Percentiles rank a stretch among this genome's conserved stretches.
Conservation (phyloP, 768 basidiomycete species). For the Lactarius psammicola region DNA sequence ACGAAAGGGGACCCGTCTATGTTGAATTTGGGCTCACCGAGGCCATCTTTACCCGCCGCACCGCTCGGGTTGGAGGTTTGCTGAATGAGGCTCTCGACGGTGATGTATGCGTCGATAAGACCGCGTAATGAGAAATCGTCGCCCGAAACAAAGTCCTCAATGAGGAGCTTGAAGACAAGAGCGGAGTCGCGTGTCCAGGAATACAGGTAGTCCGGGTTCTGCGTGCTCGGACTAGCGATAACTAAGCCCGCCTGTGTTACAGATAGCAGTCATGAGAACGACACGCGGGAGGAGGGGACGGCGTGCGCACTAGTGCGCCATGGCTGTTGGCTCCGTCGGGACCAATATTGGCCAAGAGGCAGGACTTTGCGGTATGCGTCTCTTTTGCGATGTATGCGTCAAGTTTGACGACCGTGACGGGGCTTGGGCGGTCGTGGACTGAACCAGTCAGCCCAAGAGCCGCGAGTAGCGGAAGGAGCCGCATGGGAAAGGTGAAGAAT, state of each 20-base stretch:
- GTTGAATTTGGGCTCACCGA: constrained; percentile 77
- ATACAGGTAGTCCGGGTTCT: constrained; percentile 57
- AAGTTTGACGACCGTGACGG: constrained; percentile 28
- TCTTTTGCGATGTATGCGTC: constrained; percentile 54
- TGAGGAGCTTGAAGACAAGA: constrained; percentile 61
- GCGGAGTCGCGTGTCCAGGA: constrained; percentile 76
- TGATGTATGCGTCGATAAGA: constrained; percentile 58
- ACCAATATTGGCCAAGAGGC: constrained; percentile 70
- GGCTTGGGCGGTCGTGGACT: constrained; percentile 16
- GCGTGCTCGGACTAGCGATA: constrained; percentile 42
- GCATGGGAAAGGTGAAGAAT: constrained; percentile 32
- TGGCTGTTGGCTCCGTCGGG: constrained; percentile 50
- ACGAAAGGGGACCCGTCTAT: constrained; percentile 56
- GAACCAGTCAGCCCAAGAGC: constrained; percentile 33
- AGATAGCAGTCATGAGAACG: background rate
- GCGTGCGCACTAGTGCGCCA: constrained; percentile 46
- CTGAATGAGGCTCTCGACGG: constrained; percentile 56
- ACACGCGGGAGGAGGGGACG: background rate
- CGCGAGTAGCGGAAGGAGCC: constrained; percentile 32
- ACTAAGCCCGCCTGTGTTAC: constrained; percentile 37
- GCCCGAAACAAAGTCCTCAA: constrained; percentile 52
- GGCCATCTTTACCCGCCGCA: constrained; percentile 57
- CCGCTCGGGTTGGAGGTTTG: constrained; percentile 70
- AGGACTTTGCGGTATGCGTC: constrained; percentile 57
- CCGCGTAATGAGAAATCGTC: constrained; percentile 48